Percentiles rank a stretch among this genome's conserved stretches.
These are phyloP conservation scores for Clarireedia hainanense DNA, from an alignment of 2,329 filamentous ascomycete genomes.

Conservation along the genomic window DNA sequence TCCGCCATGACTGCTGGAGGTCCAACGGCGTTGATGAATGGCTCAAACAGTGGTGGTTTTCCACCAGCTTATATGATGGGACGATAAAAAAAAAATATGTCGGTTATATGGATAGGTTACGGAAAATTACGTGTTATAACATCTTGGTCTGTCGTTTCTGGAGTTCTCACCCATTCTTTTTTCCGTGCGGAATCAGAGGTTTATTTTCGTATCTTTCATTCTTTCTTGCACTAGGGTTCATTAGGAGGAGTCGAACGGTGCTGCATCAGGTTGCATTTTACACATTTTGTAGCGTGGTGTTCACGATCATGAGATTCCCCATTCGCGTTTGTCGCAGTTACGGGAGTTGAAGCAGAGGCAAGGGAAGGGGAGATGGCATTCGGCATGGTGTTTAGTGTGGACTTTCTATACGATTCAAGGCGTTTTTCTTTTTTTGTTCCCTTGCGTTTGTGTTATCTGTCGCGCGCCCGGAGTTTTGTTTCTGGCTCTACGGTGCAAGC, in stretches of 20 bases:
- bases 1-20: constrained; percentile 27
- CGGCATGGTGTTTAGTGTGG: constrained; percentile 21
- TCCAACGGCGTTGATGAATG: constrained; percentile 23
- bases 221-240: constrained; percentile 19
- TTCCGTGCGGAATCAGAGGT: constrained; percentile 1
- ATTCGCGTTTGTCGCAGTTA: constrained; percentile 27
- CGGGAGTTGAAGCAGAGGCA: constrained; percentile 26
- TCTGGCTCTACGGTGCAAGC: constrained; percentile 23
- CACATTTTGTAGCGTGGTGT: constrained; percentile 27
- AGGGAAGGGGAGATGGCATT: constrained; percentile 23
- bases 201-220: constrained; percentile 12
- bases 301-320: constrained; percentile 30
- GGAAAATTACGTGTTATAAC: not conserved
- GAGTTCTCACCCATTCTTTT: constrained; percentile 10
- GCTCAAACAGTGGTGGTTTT: constrained; percentile 23
- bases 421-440: constrained; percentile 13
- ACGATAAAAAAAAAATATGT: constrained; percentile 20
- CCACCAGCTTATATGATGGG: constrained; percentile 32
- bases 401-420: constrained; percentile 8
- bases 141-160: constrained; percentile 8
- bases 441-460: constrained; percentile 23
- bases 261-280: constrained; percentile 25
- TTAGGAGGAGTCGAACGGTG: constrained; percentile 21
- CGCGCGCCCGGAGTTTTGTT: constrained; percentile 22
- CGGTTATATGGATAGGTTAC: not conserved